Evolutionary conservation across 768 basidiomycete species (phyloP).

Genomic region (Boletus insuetus): DNA sequence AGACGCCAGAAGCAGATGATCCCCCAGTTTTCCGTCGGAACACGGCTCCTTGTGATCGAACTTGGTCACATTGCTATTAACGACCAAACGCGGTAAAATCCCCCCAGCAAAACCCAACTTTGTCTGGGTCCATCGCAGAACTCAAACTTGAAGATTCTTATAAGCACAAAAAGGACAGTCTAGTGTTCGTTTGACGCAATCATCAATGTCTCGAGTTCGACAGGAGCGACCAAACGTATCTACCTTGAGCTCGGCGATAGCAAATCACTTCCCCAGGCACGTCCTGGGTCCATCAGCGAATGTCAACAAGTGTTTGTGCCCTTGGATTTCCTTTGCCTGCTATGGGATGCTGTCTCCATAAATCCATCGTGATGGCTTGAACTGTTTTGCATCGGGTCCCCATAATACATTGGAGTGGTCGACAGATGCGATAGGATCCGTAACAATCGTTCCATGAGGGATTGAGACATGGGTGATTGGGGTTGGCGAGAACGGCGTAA

Average conservation of each 20-base stretch:
- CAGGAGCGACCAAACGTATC: no score
- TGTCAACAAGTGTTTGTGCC: conserved; percentile 26
- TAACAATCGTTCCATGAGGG: conserved; percentile 46
- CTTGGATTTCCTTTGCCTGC: conserved; percentile 34
- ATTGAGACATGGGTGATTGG: conserved; percentile 39
- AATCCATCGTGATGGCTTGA: conserved; percentile 65
- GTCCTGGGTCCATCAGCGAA: conserved; percentile 30
- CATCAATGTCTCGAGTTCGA: background rate
- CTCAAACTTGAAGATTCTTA: no score
- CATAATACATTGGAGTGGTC: conserved; percentile 55
- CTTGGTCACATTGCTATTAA: no score
- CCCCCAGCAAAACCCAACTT: no score
- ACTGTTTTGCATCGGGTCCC: conserved; percentile 59
- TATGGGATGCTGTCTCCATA: conserved; percentile 24
- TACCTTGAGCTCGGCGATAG: conserved; percentile 15
- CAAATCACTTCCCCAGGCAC: conserved; percentile 30
- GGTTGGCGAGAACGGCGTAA: conserved; percentile 35
- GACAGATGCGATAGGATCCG: conserved; percentile 42
- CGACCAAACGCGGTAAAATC: no score
- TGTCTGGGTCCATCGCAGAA: no score
- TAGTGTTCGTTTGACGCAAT: background rate
- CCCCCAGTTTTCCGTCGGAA: no score
- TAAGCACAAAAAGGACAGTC: no score
- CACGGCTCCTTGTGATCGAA: no score
- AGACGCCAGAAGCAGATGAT: no score